Percentiles rank a stretch among this genome's conserved stretches.
phyloP scores from a whole-genome alignment of 345 rosid genomes.

The Tarenaya hassleriana region DNA sequence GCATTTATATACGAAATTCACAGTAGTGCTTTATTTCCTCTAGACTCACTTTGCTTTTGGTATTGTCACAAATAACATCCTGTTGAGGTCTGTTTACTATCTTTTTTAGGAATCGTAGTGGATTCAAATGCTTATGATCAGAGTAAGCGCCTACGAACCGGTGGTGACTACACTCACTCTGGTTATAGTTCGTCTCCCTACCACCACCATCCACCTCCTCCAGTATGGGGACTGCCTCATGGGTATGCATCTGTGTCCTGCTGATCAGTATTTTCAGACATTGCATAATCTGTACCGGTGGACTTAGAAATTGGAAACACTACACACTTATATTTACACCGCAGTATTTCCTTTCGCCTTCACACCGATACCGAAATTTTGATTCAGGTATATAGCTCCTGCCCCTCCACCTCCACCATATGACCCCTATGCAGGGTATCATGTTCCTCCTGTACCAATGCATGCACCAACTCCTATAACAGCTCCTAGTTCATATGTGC shows the following conservation, averaged over 20 bases:
- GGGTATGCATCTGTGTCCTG: slow-evolving; percentile 41
- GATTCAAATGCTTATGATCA: slow-evolving; percentile 91
- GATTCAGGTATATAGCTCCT: slow-evolving; percentile 77
- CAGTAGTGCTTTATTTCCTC: background rate
- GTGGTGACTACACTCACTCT: slow-evolving; percentile 89
- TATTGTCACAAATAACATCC: slow-evolving; percentile 1
- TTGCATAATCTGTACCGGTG: background rate
- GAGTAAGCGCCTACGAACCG: slow-evolving; percentile 89
- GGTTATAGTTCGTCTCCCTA: slow-evolving; percentile 85
- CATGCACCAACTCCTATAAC: slow-evolving; percentile 68
- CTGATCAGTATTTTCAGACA: background rate
- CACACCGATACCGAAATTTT: slow-evolving; percentile 17
- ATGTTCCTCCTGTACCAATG: slow-evolving; percentile 79
- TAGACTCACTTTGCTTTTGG: background rate
- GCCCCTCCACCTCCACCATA: slow-evolving; percentile 88
- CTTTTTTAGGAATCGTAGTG: slow-evolving; percentile 67
- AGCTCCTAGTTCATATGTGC: slow-evolving; percentile 90
- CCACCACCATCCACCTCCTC: slow-evolving; percentile 83
- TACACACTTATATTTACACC: background rate
- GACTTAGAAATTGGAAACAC: background rate
- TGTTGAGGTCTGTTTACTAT: slow-evolving; percentile 19
- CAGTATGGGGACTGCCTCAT: slow-evolving; percentile 95
- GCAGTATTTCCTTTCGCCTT: slow-evolving; percentile 16
- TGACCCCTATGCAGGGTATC: slow-evolving; percentile 85
- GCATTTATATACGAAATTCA: slow-evolving; percentile 3